Base-by-base conservation (phyloP, 2,329 filamentous ascomycete species). In the Clonostachys chloroleuca region DNA sequence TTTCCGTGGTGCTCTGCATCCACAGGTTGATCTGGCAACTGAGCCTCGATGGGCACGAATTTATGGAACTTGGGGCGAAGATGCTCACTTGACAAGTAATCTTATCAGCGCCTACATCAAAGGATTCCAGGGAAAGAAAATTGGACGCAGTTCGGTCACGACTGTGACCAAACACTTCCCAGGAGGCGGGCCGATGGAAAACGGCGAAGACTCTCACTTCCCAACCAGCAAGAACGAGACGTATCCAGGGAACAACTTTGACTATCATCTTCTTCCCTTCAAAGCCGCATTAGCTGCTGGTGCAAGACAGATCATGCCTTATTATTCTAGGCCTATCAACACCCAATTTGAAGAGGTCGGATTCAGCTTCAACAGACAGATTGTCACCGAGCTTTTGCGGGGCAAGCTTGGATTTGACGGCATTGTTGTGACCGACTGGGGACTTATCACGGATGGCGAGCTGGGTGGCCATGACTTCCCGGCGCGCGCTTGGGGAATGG, bases 81-180 rank as follows among this genome's bases (percentile, higher is more conserved):
- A 77, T 46, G 73, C 73, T 1, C 60, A 68, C 0, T 54, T 75
- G 12, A 65, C 65, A 1, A 59, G 59, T 18, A 56, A 60, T 40
- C 59, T 65, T 20, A 52, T 73, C 5, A 61, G 67, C 3, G 67
- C 68, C 1, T 77, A 75, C 45, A 68, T 78, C 53, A 65, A 69
- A 42, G 74, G 73, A 16, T 70, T 78, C 44, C 73, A 74, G 24
- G 72, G 70, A 0, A 61, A 67, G 3, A 57, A 63, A 34, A 59
- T 76, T 16, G 73, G 74, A 0, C 52, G 58, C 0, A 51, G 67
- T 30, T 73, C 70, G 2, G 68, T 78, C 5, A 68, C 67, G 2
- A 73, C 75, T 0, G 68, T 77, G 2, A 76, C 74, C 0, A 79
- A 79, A 57, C 75, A 80, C 51, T 79, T 80, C 53, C 75, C 75